Conservation (phyloP, 345 rosid species). For the Draba incana region DNA sequence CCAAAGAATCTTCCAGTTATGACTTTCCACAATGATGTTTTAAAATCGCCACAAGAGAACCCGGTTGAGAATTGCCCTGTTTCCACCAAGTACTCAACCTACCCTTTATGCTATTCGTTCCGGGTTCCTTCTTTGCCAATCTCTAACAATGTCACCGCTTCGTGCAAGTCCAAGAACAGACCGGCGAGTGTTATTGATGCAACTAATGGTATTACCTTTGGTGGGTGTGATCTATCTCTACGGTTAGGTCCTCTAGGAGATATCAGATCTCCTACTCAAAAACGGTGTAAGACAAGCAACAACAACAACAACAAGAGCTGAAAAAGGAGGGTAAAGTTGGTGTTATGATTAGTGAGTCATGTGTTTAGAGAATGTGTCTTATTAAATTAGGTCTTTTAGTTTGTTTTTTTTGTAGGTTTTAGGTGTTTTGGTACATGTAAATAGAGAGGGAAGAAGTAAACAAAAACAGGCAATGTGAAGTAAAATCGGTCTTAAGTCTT, state of each 20-base stretch:
- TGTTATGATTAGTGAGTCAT: background rate
- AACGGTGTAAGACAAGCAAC: conserved; percentile 36
- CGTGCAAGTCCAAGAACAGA: conserved; percentile 29
- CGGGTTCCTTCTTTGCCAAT: conserved; percentile 19
- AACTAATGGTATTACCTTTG: conserved; percentile 18
- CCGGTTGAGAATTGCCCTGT: conserved; percentile 6
- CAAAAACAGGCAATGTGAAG: conserved; percentile 2
- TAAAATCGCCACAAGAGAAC: conserved; percentile 27
- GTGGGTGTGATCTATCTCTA: conserved; percentile 68
- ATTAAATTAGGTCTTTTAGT: conserved; percentile 16
- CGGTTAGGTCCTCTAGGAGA: conserved; percentile 66
- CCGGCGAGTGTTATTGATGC: conserved; percentile 19
- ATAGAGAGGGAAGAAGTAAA: conserved; percentile 9
- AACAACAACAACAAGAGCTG: conserved; percentile 28
- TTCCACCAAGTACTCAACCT: conserved; percentile 37
- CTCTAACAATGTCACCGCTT: conserved; percentile 20
- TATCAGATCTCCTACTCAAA: conserved; percentile 34
- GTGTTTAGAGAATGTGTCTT: conserved; percentile 16
- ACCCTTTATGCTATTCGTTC: conserved; percentile 38
- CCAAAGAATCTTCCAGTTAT: conserved; percentile 24
- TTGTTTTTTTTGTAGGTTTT: conserved; percentile 7
- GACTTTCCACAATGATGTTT: conserved; percentile 10
- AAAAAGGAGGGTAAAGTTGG: background rate
- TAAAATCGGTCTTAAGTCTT: background rate
- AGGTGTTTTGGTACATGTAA: conserved; percentile 31